A percentile compares a stretch with the other conserved stretches of the same genome.
These are phyloP conservation scores for Malus domestica DNA, from an alignment of 306 rosid genomes.

Conservation along the genomic window DNA sequence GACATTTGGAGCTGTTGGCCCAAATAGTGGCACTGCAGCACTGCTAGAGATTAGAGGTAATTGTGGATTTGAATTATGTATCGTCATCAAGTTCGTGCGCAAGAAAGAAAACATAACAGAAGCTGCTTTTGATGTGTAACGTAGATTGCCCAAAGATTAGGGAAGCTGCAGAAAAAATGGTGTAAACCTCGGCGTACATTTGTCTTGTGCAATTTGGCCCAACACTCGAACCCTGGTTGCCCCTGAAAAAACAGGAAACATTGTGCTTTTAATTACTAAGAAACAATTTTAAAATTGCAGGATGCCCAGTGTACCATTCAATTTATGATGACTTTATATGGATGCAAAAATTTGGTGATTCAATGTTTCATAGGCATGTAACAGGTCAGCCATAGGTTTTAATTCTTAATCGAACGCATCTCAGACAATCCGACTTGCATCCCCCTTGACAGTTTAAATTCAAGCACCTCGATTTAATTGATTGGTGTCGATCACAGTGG, in stretches of 20 bases:
- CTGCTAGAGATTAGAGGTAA: constrained; percentile 45
- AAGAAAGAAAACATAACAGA: not conserved
- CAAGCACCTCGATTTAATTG: not conserved
- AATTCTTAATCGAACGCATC: too few species aligned
- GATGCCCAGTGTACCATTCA: constrained; percentile 63
- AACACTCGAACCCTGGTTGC: not conserved
- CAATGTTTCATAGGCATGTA: constrained; percentile 64
- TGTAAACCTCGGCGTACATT: constrained; percentile 77
- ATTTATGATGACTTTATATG: constrained; percentile 64
- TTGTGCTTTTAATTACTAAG: not conserved
- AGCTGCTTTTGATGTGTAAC: constrained; percentile 9
- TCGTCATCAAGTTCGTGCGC: not conserved
- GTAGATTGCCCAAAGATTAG: constrained; percentile 54
- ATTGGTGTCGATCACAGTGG: not conserved
- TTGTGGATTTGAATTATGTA: not conserved
- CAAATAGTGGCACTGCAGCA: constrained; percentile 73
- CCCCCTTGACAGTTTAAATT: not conserved
- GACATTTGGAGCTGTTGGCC: constrained; percentile 89
- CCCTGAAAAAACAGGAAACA: not conserved
- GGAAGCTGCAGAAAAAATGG: constrained; percentile 52
- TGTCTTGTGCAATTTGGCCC: constrained; percentile 41
- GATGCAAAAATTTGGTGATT: constrained; percentile 77
- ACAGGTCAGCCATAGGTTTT: constrained; percentile 43
- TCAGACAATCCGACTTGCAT: not conserved
- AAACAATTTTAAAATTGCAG: constrained; percentile 20